These are phyloP conservation scores for Coccinonectria pachysandricola DNA, from an alignment of 2,329 filamentous ascomycete genomes.

Conservation along the genomic window DNA sequence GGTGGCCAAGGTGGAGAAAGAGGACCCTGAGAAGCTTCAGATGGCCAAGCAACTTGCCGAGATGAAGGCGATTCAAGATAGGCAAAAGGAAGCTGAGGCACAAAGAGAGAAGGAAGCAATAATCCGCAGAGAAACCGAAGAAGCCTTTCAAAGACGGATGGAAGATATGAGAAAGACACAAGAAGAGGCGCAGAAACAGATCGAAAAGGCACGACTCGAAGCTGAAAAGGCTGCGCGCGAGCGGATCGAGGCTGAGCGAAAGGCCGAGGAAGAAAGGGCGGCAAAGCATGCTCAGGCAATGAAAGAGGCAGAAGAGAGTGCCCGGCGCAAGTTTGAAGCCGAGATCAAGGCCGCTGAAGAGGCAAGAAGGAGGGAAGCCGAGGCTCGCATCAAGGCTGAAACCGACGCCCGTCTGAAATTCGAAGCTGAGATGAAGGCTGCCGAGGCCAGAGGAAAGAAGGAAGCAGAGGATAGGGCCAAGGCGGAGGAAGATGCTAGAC, in stretches of 20 bases:
- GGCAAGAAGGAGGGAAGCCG: slow-evolving; percentile 35
- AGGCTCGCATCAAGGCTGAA: slow-evolving; percentile 32
- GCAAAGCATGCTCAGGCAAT: slow-evolving; percentile 37
- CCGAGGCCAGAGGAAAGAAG: slow-evolving; percentile 34
- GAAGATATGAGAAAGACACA: slow-evolving; percentile 15
- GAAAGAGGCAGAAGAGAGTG: slow-evolving; percentile 30
- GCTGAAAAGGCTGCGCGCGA: slow-evolving; percentile 33
- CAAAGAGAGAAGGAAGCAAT: slow-evolving; percentile 34
- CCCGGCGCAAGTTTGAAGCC: slow-evolving; percentile 35
- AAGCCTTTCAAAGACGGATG: slow-evolving; percentile 23
- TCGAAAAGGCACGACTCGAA: slow-evolving; percentile 10
- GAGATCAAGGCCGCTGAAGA: slow-evolving; percentile 15
- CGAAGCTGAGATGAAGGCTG: slow-evolving; percentile 33
- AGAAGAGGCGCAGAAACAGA: slow-evolving; percentile 26
- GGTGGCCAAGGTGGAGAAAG: slow-evolving; percentile 16
- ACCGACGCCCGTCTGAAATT: slow-evolving; percentile 38
- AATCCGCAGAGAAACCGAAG: slow-evolving; percentile 37
- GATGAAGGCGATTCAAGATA: slow-evolving; percentile 36
- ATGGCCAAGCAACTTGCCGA: slow-evolving; percentile 49
- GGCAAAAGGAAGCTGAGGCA: slow-evolving; percentile 34
- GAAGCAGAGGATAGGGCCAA: slow-evolving; percentile 35
- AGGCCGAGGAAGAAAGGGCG: slow-evolving; percentile 11
- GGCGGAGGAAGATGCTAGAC: slow-evolving; percentile 35
- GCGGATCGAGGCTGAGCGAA: slow-evolving; percentile 28
- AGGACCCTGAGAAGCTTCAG: slow-evolving; percentile 49